Evolutionary conservation across 805 yeast genomes (phyloP).

Genomic region (Tetrapisispora iriomotensis): DNA sequence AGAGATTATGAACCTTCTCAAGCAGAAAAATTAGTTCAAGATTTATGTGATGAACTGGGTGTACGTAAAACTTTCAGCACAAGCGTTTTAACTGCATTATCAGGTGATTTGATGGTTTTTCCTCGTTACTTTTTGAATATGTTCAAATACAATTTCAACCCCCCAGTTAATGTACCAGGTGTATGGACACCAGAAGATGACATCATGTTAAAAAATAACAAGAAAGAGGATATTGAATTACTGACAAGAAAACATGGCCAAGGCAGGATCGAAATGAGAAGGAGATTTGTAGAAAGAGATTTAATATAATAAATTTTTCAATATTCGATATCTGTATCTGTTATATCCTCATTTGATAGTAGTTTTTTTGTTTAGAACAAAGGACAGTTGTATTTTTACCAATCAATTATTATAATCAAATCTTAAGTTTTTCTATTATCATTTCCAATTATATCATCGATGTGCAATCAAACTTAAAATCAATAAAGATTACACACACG

Average conservation of each 20-base stretch:
- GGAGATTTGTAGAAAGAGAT: slow-evolving; percentile 31
- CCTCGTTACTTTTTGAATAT: slow-evolving; percentile 35
- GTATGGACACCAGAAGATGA: slow-evolving; percentile 40
- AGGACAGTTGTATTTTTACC: too few species aligned
- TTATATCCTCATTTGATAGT: not conserved
- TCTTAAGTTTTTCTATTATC: too few species aligned
- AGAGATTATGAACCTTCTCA: slow-evolving; percentile 34
- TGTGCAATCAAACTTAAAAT: too few species aligned
- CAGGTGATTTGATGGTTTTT: slow-evolving; percentile 36
- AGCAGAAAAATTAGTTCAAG: slow-evolving; percentile 35
- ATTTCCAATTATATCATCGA: too few species aligned
- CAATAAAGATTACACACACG: too few species aligned
- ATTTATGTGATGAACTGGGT: slow-evolving; percentile 34
- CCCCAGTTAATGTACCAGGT: slow-evolving; percentile 36
- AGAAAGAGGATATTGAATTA: slow-evolving; percentile 28
- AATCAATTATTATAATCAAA: too few species aligned
- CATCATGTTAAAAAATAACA: slow-evolving; percentile 27
- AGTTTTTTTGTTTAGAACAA: too few species aligned
- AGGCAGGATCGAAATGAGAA: slow-evolving; percentile 35
- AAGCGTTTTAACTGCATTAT: slow-evolving; percentile 33
- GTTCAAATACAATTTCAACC: slow-evolving; percentile 33
- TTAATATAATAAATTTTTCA: slow-evolving; percentile 17
- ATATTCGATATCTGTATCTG: not conserved
- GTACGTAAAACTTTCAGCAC: slow-evolving; percentile 35
- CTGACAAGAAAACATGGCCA: slow-evolving; percentile 33